Base-by-base conservation (phyloP, 345 rosid species). In the Punica granatum region DNA sequence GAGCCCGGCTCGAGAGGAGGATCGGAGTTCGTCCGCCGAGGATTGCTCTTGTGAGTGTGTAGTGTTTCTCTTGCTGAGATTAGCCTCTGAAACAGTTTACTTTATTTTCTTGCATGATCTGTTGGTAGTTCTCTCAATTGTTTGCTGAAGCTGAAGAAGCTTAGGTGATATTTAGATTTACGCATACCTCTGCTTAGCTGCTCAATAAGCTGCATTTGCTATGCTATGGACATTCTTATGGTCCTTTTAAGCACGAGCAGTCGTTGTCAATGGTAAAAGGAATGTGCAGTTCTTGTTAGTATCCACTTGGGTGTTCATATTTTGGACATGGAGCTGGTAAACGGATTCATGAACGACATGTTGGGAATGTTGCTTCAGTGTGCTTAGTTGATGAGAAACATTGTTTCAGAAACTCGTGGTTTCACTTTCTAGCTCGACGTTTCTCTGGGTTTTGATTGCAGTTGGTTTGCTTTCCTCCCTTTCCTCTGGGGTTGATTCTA, bases 1-100 rank as follows among this genome's bases (percentile, higher is more conserved):
- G 66, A 28, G 64, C 81, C 66, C 83, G 92, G 43, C 69, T 76
- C 39, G 64, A 61, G 67, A 74, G 71, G 6, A 84, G 92, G 83
- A 77, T 89, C 54, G 96, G 97, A 5, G 72, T 91, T 73, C 94
- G 99, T 58, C 73, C 91, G 25, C 97, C 96, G 0, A 83, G 89
- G 68, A 86, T 94, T 26, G 97, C 92, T 69, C 76, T 89, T 43
- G 99, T 94, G 74, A 90, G 99, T 84, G 26, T 61, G 66, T 35
- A 37, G 5, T 37, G 11, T 4, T 56, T 56, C 58, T 51, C 9
- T 21, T 59, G 21, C 59, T 46, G 35, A 37, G 53, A 28, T 68
- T 68, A 53, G 43, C 61, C 37, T 53, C 35, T 56, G 23, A n/a
- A n/a, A 58, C 13, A 46, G 53, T 33, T 67, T 67, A 25, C 23